These are phyloP conservation scores for Brassica juncea DNA, from an alignment of 345 rosid genomes.

Conservation along the genomic window DNA sequence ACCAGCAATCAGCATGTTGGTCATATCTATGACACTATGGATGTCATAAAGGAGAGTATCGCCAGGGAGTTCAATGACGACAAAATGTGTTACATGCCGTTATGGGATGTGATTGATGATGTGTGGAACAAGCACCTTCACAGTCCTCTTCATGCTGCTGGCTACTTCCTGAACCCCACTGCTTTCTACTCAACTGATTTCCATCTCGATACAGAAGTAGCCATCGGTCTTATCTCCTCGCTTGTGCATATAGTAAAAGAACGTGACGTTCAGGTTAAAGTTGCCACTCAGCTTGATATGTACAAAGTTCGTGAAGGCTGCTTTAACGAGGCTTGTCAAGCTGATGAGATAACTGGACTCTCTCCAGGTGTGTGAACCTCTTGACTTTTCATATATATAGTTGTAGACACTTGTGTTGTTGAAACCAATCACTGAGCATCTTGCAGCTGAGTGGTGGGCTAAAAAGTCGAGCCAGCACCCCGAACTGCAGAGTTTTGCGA, in stretches of 20 bases:
- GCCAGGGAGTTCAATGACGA: constrained; percentile 35
- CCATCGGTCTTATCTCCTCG: constrained; percentile 48
- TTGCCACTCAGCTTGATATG: constrained; percentile 46
- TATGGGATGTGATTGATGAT: constrained; percentile 65
- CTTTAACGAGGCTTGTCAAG: constrained; percentile 48
- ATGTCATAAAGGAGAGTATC: constrained; percentile 58
- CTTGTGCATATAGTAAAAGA: constrained; percentile 46
- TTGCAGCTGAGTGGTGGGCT: constrained; percentile 63
- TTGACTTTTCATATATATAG: not conserved
- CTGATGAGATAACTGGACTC: constrained; percentile 35
- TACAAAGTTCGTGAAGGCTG: constrained; percentile 45
- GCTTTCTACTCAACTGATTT: constrained; percentile 56
- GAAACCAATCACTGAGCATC: not conserved
- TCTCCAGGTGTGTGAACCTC: constrained; percentile 48
- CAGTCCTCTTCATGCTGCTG: constrained; percentile 70
- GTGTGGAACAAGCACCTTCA: constrained; percentile 55
- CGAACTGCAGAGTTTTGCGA: constrained; percentile 57
- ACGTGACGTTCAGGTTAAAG: constrained; percentile 30
- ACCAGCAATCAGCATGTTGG: constrained; percentile 27
- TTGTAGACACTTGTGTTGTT: not conserved
- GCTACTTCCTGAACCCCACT: constrained; percentile 60
- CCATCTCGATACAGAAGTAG: constrained; percentile 48
- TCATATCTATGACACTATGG: constrained; percentile 46
- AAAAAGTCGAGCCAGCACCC: constrained; percentile 49
- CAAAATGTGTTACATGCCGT: constrained; percentile 39